These are phyloP conservation scores for Taphrina pruni DNA, from an alignment of 1,139 yeast genomes.

Conservation along the genomic window DNA sequence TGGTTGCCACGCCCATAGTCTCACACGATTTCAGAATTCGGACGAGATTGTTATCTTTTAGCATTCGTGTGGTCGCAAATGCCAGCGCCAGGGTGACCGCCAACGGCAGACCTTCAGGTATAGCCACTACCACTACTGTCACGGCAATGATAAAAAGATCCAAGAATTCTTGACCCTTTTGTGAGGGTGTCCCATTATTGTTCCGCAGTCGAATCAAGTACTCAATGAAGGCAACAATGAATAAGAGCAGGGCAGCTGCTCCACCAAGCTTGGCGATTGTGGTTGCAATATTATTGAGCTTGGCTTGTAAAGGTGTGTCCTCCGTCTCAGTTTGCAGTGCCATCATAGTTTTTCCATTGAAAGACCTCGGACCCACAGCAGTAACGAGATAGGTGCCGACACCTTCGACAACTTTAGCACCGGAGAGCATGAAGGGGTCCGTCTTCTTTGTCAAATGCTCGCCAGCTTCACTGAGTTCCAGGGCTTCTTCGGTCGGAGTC, in stretches of 20 bases:
- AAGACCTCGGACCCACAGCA: constrained; percentile 85
- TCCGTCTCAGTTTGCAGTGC: constrained; percentile 70
- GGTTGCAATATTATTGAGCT: constrained; percentile 82
- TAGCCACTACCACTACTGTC: constrained; percentile 94
- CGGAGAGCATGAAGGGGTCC: constrained; percentile 88
- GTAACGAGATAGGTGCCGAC: constrained; percentile 85
- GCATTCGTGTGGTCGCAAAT: constrained; percentile 97
- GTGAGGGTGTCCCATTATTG: constrained; percentile 61
- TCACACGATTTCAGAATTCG: constrained; percentile 92
- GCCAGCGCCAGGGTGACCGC: constrained; percentile 97
- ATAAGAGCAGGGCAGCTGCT: constrained; percentile 77
- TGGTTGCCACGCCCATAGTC: constrained; percentile 98
- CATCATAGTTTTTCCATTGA: constrained; percentile 89
- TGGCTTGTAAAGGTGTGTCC: constrained; percentile 84
- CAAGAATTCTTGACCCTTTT: constrained; percentile 82
- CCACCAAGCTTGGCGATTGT: constrained; percentile 94
- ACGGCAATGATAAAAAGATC: constrained; percentile 88
- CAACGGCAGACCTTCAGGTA: constrained; percentile 95
- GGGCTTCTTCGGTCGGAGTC: constrained; percentile 61
- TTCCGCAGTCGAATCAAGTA: constrained; percentile 72
- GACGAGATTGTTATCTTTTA: constrained; percentile 93
- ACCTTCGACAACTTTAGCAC: constrained; percentile 86
- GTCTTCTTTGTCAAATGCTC: constrained; percentile 52
- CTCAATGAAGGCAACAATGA: constrained; percentile 76
- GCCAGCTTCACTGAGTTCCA: constrained; percentile 51